Evolutionary conservation across 495 filamentous ascomycete genomes (phyloP).

Genomic region (Staphylotrichum longicolle): DNA sequence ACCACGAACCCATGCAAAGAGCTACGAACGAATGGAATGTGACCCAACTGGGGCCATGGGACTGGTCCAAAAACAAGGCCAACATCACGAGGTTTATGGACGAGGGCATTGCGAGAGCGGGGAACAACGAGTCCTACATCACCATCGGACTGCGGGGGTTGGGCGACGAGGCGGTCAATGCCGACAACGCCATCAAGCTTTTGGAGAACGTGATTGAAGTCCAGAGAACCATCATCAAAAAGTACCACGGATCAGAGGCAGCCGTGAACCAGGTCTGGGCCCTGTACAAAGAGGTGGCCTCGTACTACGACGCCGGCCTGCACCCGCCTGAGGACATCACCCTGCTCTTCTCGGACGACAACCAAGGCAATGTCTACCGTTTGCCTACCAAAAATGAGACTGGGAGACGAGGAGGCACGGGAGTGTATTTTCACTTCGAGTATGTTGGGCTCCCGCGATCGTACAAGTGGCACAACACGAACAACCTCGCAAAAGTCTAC

Average conservation of each 20-base stretch:
- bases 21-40: conserved; percentile 59
- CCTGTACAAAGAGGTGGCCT: conserved; percentile 59
- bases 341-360: conserved; percentile 65
- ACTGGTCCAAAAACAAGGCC: conserved; percentile 56
- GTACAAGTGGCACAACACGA: conserved; percentile 61
- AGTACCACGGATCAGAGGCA: conserved; percentile 31
- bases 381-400: conserved; percentile 56
- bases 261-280: conserved; percentile 58
- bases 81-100: conserved; percentile 53
- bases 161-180: conserved; percentile 52
- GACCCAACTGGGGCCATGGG: conserved; percentile 50
- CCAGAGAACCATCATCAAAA: conserved; percentile 27
- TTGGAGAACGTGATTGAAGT: conserved; percentile 46
- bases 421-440: conserved; percentile 65
- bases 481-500: conserved; percentile 46
- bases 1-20: conserved; percentile 63
- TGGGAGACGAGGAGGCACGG: conserved; percentile 51
- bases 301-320: conserved; percentile 60
- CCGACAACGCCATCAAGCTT: conserved; percentile 41
- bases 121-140: conserved; percentile 52
- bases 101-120: conserved; percentile 54
- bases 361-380: conserved; percentile 58
- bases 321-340: conserved; percentile 60
- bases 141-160: conserved; percentile 62
- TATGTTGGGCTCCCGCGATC: conserved; percentile 55